These are phyloP conservation scores for Ophiocordyceps unilateralis DNA, from an alignment of 2,329 filamentous ascomycete genomes.

Conservation along the genomic window DNA sequence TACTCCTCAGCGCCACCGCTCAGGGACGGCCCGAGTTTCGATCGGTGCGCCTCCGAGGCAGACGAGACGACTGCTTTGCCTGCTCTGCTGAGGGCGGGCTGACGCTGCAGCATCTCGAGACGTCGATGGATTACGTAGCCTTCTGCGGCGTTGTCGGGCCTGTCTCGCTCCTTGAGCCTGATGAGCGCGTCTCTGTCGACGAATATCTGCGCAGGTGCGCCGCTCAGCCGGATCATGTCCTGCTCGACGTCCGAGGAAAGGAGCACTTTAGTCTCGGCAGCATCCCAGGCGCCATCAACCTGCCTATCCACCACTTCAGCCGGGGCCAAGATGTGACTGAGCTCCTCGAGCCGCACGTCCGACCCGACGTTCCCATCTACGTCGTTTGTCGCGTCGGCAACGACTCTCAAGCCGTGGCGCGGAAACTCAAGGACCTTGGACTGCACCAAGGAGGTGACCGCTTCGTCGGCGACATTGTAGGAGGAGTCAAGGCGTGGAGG, in stretches of 20 bases:
- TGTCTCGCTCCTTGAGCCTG: conserved; percentile 35
- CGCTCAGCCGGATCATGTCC: conserved; percentile 24
- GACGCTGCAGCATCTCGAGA: conserved; percentile 41
- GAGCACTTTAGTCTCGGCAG: conserved; percentile 72
- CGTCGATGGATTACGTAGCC: conserved; percentile 61
- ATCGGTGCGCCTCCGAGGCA: conserved; percentile 53
- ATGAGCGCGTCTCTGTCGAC: conserved; percentile 50
- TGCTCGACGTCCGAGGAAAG: conserved; percentile 72
- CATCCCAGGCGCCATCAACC: conserved; percentile 58
- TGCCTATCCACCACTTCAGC: conserved; percentile 42
- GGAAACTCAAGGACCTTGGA: conserved; percentile 45
- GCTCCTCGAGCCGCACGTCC: not conserved
- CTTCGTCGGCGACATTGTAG: conserved; percentile 53
- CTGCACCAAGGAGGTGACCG: conserved; percentile 32
- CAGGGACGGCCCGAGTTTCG: conserved; percentile 37
- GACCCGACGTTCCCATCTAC: conserved; percentile 38
- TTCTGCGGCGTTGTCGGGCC: conserved; percentile 58
- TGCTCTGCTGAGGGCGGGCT: conserved; percentile 48
- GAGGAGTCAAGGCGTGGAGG: conserved; percentile 60
- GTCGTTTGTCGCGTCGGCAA: conserved; percentile 61
- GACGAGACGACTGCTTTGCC: conserved; percentile 54
- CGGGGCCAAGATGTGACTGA: conserved; percentile 12
- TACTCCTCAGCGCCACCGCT: conserved; percentile 30
- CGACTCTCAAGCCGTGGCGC: conserved; percentile 56
- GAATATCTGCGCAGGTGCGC: conserved; percentile 30